phyloP scores from a whole-genome alignment of 108 stramenopile genomes.

The Skeletonema tropicum region DNA sequence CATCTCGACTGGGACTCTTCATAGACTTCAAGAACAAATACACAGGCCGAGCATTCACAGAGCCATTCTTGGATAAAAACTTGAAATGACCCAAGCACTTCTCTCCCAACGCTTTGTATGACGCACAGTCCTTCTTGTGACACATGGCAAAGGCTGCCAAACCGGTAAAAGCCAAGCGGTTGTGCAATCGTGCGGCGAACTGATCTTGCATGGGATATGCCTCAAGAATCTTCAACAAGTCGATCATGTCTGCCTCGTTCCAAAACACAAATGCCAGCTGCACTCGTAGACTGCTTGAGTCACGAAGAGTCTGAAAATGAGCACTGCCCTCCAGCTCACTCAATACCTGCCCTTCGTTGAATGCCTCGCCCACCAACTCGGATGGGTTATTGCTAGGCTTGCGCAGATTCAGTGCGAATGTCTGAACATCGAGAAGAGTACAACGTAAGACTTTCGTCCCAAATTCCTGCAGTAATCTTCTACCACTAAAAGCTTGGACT shows the following conservation, averaged over 20 bases:
- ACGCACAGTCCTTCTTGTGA: neutral
- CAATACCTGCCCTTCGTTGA: constrained; percentile 5
- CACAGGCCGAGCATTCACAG: no score
- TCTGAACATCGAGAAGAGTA: constrained; percentile 2
- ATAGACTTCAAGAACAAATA: no score
- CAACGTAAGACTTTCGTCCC: neutral
- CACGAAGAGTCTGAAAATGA: neutral
- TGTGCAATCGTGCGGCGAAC: constrained; percentile 2
- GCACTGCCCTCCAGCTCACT: neutral
- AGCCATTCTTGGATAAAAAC: no score
- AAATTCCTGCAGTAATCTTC: constrained; percentile 16
- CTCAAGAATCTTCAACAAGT: constrained; percentile 9
- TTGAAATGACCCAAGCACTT: constrained; percentile 23
- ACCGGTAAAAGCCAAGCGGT: neutral
- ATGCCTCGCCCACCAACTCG: constrained; percentile 4
- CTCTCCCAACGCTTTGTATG: constrained; percentile 2
- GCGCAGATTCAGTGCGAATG: constrained; percentile 14
- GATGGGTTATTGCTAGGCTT: neutral
- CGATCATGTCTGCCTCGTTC: constrained; percentile 2
- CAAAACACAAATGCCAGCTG: constrained; percentile 8
- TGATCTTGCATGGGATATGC: constrained; percentile 3
- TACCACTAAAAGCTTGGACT: constrained; percentile 27
- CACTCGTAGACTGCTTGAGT: neutral
- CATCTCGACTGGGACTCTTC: no score
- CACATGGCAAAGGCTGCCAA: constrained; percentile 6